Percentiles rank a stretch among this genome's conserved stretches.
These are phyloP conservation scores for Aspergillus alliaceus DNA, from an alignment of 2,329 filamentous ascomycete genomes.

Conservation along the genomic window DNA sequence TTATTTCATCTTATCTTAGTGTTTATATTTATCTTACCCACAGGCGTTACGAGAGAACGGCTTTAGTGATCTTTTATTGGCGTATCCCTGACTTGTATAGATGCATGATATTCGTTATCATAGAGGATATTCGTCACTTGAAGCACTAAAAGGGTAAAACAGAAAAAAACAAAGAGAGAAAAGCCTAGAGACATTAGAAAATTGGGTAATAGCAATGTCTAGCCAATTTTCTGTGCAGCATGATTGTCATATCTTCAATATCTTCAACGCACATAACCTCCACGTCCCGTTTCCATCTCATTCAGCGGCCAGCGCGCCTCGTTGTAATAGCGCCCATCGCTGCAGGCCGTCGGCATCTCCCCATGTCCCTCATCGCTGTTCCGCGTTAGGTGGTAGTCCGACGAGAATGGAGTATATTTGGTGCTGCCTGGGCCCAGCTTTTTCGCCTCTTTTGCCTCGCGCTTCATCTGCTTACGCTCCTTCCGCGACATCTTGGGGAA, in stretches of 20 bases:
- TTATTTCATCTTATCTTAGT: neutral
- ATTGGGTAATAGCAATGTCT: neutral
- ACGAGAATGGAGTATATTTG: no score
- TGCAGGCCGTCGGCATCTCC: no score
- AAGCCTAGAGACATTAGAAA: neutral
- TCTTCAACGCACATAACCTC: neutral
- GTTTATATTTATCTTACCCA: neutral
- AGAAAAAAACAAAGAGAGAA: neutral
- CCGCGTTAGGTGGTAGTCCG: neutral
- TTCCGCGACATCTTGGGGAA: constrained; percentile 8
- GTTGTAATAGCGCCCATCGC: no score
- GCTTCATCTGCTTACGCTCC: constrained; percentile 6
- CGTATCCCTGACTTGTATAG: neutral
- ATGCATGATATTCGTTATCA: neutral
- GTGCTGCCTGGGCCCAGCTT: neutral
- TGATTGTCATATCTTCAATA: no score
- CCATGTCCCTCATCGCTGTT: neutral
- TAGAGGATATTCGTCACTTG: neutral
- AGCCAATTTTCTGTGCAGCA: no score
- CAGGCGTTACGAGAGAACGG: neutral
- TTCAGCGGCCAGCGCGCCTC: neutral
- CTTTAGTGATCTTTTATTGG: neutral
- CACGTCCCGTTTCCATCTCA: neutral
- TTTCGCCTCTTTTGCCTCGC: constrained; percentile 1
- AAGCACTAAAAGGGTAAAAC: neutral